Base-by-base conservation (phyloP, 1,284 basidiomycete genomes). In the Trichosporon sp. region DNA sequence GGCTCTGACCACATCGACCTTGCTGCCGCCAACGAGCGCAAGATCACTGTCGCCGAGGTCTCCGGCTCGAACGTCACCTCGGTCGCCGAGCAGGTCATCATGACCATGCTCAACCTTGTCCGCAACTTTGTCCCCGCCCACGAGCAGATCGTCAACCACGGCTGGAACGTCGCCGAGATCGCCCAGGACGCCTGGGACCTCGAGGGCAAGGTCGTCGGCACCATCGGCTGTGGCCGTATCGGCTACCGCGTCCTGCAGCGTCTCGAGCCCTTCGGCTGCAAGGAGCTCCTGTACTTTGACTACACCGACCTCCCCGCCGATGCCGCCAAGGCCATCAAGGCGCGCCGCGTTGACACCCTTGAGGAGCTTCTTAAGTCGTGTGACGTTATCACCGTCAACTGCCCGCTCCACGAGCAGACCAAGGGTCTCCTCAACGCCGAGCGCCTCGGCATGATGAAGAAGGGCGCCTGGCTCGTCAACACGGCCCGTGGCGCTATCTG, bases 401-500 rank as follows among this genome's bases (percentile, higher is more conserved):
- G 88, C 79, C 94, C 94, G 46, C 84, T 97, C 31, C 92, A 95
- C 84, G 92, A 94, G 77, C 88, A 88, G 44, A 95, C 93, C 37
- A 83, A 83, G 56, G 90, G 89, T 23, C 85, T 94, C 33, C 84
- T 94, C 74, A 91, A 93, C 83, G 85, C 86, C 49, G 90, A 94
- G 40, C 86, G 91, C 59, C 84, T 98, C 72, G 85, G 86, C 75
- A 89, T 91, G 83, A 91, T 96, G 86, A 96, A 97, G 86, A 89
- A 90, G 75, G 85, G 84, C 58, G 85, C 89, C n/a, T 94, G 90
- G 89, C 85, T 95, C 71, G 87, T 95, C 77, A 95, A 95, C 86
- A 95, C 92, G 32, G 93, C 93, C 49, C 91, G 92, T 73, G 94
- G 94, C 56, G 94, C 94, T 59, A 94, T 97, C 75, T 91, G 89